A percentile compares a stretch with the other conserved stretches of the same genome.
Evolutionary conservation across 352 stramenopile species (phyloP).

Genomic region (Peronospora destructor): DNA sequence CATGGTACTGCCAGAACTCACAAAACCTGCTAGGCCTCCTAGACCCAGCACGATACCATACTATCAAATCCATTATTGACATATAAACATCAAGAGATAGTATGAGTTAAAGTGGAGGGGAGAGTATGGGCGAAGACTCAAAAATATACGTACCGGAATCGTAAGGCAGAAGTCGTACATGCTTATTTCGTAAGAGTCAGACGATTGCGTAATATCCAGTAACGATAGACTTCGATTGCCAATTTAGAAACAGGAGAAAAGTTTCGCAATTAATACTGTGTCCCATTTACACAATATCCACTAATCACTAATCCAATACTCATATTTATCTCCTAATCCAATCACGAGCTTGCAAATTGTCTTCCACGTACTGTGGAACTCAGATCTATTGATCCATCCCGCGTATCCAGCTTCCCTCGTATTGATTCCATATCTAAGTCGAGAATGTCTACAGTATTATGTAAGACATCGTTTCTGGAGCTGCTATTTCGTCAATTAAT

Average conservation of each 20-base stretch:
- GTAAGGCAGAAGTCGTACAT: conserved; percentile 87
- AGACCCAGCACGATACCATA: conserved; percentile 69
- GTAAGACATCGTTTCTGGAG: conserved; percentile 14
- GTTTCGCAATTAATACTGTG: no score
- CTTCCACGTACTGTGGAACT: no score
- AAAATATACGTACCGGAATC: conserved; percentile 53
- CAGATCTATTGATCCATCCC: conserved; percentile 5
- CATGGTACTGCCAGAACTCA: conserved; percentile 65
- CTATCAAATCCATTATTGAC: conserved; percentile 33
- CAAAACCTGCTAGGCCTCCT: conserved; percentile 65
- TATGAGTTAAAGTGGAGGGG: background rate
- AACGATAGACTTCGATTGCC: no score
- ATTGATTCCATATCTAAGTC: background rate
- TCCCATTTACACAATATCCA: no score
- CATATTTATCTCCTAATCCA: no score
- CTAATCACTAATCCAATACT: no score
- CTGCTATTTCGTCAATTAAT: background rate
- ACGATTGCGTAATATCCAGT: no score
- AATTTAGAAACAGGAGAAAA: no score
- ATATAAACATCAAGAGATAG: conserved; percentile 9
- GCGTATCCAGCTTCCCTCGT: background rate
- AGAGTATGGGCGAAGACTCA: background rate
- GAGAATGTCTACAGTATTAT: conserved; percentile 35
- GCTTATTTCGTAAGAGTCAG: conserved; percentile 6
- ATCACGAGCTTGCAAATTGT: no score